These are phyloP conservation scores for Plantago elongata DNA, from an alignment of 257 asterid genomes.

Conservation along the genomic window DNA sequence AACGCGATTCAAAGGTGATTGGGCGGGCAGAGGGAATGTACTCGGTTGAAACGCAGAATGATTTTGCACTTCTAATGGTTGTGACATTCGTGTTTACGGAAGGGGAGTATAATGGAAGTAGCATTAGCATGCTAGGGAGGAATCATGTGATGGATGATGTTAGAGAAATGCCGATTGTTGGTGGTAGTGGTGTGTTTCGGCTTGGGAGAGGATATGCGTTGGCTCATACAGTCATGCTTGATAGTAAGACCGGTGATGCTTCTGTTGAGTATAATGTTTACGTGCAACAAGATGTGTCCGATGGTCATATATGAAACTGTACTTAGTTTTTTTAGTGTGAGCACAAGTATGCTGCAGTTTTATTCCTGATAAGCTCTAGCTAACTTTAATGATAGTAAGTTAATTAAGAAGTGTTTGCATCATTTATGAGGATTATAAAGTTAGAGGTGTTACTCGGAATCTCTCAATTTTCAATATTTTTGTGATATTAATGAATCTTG, in stretches of 20 bases:
- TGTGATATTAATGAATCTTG: too few relatives aligned
- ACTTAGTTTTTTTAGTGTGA: not conserved
- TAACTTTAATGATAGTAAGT: too few relatives aligned
- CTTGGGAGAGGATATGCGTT: slow-evolving; percentile 37
- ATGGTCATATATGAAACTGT: not conserved
- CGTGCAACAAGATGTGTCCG: slow-evolving; percentile 19
- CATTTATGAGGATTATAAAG: too few relatives aligned
- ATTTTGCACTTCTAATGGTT: slow-evolving; percentile 27
- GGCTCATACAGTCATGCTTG: slow-evolving; percentile 32
- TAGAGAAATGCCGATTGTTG: slow-evolving; percentile 50
- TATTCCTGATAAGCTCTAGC: too few relatives aligned
- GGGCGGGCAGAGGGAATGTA: slow-evolving; percentile 47
- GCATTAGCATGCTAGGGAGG: slow-evolving; percentile 37
- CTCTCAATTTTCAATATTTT: too few relatives aligned
- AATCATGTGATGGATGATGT: slow-evolving; percentile 32
- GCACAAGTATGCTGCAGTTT: too few relatives aligned
- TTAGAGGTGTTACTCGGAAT: too few relatives aligned
- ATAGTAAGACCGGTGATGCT: slow-evolving; percentile 34
- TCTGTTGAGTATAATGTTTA: slow-evolving; percentile 37
- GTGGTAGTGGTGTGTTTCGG: slow-evolving; percentile 41
- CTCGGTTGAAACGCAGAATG: slow-evolving; percentile 28
- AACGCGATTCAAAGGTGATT: slow-evolving; percentile 23
- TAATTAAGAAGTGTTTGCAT: too few relatives aligned
- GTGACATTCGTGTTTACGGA: slow-evolving; percentile 22
- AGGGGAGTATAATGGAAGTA: slow-evolving; percentile 35